A percentile compares a stretch with the other conserved stretches of the same genome.
These are phyloP conservation scores for Coemansia guatemalensis DNA, from an alignment of 192 early-diverging fungal genomes.

Conservation along the genomic window DNA sequence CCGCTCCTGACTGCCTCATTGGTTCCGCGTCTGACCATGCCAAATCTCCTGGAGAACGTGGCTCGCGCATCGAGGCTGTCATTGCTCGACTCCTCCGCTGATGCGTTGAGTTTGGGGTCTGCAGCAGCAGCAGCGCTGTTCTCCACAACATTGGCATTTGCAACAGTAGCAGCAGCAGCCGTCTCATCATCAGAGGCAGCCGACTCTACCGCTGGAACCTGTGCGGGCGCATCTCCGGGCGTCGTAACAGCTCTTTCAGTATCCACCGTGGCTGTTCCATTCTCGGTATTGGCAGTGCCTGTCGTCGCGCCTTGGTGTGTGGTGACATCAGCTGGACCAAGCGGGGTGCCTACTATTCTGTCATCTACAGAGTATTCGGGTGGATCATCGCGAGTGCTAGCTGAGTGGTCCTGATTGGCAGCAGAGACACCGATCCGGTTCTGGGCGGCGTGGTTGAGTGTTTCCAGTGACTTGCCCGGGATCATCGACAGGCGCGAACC, in stretches of 20 bases:
- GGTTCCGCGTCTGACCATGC: constrained; percentile 33
- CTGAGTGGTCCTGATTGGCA: not conserved
- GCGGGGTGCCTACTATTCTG: too few relatives aligned
- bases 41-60: constrained; percentile 20
- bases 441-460: not conserved
- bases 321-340: too few relatives aligned
- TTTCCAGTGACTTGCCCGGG: constrained; percentile 6
- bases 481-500: constrained; percentile 29
- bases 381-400: not conserved
- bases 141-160: constrained; percentile 4
- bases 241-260: not conserved
- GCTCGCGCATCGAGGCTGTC: constrained; percentile 16
- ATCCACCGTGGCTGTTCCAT: not conserved
- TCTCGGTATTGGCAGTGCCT: too few relatives aligned
- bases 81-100: constrained; percentile 3
- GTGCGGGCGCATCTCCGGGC: not conserved
- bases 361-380: too few relatives aligned
- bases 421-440: too few relatives aligned
- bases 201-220: not conserved
- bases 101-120: constrained; percentile 2
- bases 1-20: constrained; percentile 45
- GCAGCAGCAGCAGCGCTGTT: not conserved
- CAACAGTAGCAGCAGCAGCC: constrained; percentile 6
- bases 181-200: not conserved
- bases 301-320: too few relatives aligned